Evolutionary conservation across 768 basidiomycete genomes (phyloP).

Genomic region (Boletales sp.): DNA sequence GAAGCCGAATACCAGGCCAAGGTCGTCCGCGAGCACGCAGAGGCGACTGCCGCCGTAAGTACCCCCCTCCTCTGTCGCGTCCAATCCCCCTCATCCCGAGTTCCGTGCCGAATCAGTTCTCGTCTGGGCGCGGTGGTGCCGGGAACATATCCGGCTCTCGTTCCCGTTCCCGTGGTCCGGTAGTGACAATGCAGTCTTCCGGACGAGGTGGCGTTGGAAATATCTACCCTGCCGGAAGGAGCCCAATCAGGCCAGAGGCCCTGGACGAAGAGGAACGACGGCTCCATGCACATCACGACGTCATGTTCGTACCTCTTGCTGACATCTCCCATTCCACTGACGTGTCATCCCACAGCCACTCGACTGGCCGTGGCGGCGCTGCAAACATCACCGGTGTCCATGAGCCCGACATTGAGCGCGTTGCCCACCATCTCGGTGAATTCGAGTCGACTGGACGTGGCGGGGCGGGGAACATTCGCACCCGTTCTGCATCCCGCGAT

Average conservation of each 20-base stretch:
- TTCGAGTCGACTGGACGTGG: conserved; percentile 53
- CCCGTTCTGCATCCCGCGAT: conserved; percentile 34
- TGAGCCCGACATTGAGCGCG: conserved; percentile 37
- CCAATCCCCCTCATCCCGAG: not conserved
- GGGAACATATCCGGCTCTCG: conserved; percentile 58
- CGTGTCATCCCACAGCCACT: conserved; percentile 42
- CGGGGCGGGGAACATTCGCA: conserved; percentile 57
- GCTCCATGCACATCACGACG: conserved; percentile 29
- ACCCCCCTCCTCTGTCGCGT: not conserved
- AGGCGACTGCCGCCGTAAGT: conserved; percentile 35
- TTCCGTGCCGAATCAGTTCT: conserved; percentile 37
- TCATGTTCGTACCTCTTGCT: conserved; percentile 37
- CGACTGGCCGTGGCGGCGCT: conserved; percentile 64
- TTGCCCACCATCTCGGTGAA: conserved; percentile 21
- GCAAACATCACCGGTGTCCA: conserved; percentile 50
- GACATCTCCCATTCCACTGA: not conserved
- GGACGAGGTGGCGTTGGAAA: conserved; percentile 69
- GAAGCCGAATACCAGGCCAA: conserved; percentile 23
- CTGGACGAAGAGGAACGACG: conserved; percentile 36
- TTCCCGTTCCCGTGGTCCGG: conserved; percentile 45
- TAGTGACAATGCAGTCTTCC: conserved; percentile 38
- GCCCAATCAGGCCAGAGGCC: conserved; percentile 9
- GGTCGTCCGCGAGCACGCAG: conserved; percentile 25
- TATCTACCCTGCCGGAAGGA: conserved; percentile 33
- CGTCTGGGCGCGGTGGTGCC: conserved; percentile 60